Evolutionary conservation across 2,329 filamentous ascomycete species (phyloP).

Genomic region (Didymella pinodella): DNA sequence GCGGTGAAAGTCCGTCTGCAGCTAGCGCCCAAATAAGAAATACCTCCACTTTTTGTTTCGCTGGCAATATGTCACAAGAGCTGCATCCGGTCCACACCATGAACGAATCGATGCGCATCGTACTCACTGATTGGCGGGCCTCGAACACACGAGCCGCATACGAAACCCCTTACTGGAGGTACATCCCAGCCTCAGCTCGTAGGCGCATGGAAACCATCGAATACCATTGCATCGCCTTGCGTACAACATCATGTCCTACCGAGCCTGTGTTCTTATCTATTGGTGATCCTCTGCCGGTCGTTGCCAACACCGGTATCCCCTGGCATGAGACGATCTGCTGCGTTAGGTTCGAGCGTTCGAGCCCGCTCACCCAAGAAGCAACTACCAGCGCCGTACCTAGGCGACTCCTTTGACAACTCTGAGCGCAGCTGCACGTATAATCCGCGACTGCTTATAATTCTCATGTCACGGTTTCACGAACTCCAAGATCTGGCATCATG

Average conservation of each 20-base stretch:
- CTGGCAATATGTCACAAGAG: conserved; percentile 19
- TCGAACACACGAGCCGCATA: conserved; percentile 12
- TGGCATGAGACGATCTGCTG: conserved; percentile 4
- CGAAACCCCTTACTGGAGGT: conserved; percentile 20
- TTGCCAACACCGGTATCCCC: conserved; percentile 7
- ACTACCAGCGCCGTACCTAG: conserved; percentile 15
- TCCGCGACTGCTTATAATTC: conserved; percentile 14
- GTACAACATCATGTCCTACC: conserved; percentile 19
- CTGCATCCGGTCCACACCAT: conserved; percentile 14
- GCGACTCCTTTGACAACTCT: conserved; percentile 12
- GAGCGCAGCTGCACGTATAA: conserved; percentile 19
- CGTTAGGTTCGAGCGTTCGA: conserved; percentile 6
- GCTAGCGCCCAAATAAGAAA: conserved; percentile 7
- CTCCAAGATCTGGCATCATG: conserved; percentile 20
- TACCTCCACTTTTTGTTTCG: conserved; percentile 14
- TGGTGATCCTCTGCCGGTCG: conserved; percentile 5
- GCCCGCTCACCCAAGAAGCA: conserved; percentile 8
- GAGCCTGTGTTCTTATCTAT: conserved; percentile 17
- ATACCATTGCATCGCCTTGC: conserved; percentile 16
- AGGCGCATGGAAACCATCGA: conserved; percentile 17
- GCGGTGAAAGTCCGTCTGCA: conserved; percentile 8
- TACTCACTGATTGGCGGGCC: conserved; percentile 11
- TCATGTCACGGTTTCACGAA: conserved; percentile 21
- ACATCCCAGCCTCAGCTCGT: conserved; percentile 14
- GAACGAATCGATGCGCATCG: conserved; percentile 8